Percentiles rank a stretch among this genome's conserved stretches.
These are phyloP conservation scores for Scheffersomyces cryptocercus DNA, from an alignment of 1,139 yeast genomes.

Conservation along the genomic window DNA sequence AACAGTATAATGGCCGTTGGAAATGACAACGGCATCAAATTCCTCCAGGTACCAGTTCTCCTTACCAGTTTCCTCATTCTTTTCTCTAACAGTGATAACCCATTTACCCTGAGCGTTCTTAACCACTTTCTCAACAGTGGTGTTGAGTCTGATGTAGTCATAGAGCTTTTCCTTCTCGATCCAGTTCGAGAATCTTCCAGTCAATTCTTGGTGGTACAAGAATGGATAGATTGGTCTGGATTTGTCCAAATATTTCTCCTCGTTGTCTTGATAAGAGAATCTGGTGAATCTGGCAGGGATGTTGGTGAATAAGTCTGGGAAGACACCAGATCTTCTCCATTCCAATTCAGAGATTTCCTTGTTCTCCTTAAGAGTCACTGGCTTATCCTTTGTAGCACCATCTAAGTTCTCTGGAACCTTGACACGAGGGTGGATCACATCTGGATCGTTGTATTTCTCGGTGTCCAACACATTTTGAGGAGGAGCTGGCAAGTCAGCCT, in stretches of 20 bases:
- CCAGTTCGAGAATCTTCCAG: constrained; percentile 32
- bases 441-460: constrained; percentile 28
- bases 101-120: constrained; percentile 39
- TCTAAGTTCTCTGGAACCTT: constrained; percentile 17
- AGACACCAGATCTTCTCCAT: constrained; percentile 47
- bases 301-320: constrained; percentile 46
- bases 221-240: constrained; percentile 38
- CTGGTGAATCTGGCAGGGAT: constrained; percentile 46
- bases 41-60: constrained; percentile 14
- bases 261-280: constrained; percentile 39
- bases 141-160: constrained; percentile 35
- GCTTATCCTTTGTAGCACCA: constrained; percentile 16
- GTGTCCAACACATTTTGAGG: constrained; percentile 30
- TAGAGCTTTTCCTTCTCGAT: constrained; percentile 28
- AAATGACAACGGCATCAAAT: constrained; percentile 56
- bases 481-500: constrained; percentile 28
- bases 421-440: constrained; percentile 22
- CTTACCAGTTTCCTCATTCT: constrained; percentile 1
- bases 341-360: constrained; percentile 20
- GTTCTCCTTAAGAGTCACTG: constrained; percentile 13
- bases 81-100: constrained; percentile 28
- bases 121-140: constrained; percentile 39
- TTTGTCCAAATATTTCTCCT: constrained; percentile 25
- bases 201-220: constrained; percentile 40
- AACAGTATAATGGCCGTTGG: constrained; percentile 56